Base-by-base conservation (phyloP, 768 basidiomycete species). In the Leucosporidium creatinivorum region DNA sequence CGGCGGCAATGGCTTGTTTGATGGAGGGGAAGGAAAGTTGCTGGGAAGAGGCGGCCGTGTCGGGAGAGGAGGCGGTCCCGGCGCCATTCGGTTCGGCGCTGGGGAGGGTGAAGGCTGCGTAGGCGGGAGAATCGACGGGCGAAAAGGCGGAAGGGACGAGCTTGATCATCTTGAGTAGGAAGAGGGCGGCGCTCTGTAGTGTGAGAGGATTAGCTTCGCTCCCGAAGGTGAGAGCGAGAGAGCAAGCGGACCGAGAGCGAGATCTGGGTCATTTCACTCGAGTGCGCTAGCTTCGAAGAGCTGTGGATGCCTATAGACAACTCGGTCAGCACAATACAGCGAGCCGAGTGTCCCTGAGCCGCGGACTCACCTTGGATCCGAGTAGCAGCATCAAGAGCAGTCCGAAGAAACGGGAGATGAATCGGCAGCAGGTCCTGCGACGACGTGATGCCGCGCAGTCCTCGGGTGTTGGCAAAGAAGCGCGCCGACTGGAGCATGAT, bases 101-200 rank as follows among this genome's bases (percentile, higher is more conserved):
- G 33, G 33, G 33, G 10, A 33, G 33, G 33, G 33, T 10, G 33
- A 33, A 33, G 33, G 33, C 33, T 33, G 33, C 4, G 33, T 33
- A 33, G 33, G 33, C 33, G 33, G 33, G 33, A 4, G 33, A 33
- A 10, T 33, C 33, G 33, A 33, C 10, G 33, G 33, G 33, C 33
- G 33, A 33, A 10, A 59, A 25, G 13, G 44, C 58, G n/a, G 39
- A 21, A 2, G 69, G 69, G 47, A 60, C 31, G 50, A 71, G 66
- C 63, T 71, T 71, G 69, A 68, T 61, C 69, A 71, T 71, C 33
- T 71, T 71, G 56, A 71, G 66, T 10, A 71, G 61, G 61, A 71
- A 71, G 8, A 71, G 66, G 17, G 66, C 69, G 17, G 66, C 51
- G 39, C 63, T 59, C 69, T 70, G 59, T 5, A 31, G 31, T 7